Evolutionary conservation across 108 stramenopile genomes (phyloP).

Genomic region (Cyclostephanos tholiformis): DNA sequence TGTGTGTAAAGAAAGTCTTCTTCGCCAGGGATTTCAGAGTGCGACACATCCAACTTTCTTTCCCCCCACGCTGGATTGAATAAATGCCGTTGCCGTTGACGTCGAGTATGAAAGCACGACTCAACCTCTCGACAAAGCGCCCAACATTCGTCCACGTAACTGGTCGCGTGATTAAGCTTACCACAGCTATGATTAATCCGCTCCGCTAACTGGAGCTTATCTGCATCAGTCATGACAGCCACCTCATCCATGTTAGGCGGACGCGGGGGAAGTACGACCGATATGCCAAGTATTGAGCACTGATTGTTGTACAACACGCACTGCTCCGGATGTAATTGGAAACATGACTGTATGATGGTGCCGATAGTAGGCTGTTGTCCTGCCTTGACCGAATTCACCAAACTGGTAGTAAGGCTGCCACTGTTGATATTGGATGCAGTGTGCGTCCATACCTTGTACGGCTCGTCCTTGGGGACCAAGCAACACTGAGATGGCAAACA

Average conservation of each 20-base stretch:
- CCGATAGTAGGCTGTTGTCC: neutral
- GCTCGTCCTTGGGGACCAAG: neutral
- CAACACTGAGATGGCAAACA: constrained; percentile 17
- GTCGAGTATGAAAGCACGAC: constrained; percentile 20
- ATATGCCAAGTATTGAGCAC: constrained; percentile 7
- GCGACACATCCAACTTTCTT: neutral
- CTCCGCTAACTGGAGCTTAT: constrained; percentile 25
- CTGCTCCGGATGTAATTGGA: neutral
- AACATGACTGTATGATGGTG: constrained; percentile 9
- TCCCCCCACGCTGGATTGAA: neutral
- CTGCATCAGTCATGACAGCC: constrained; percentile 5
- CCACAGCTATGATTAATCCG: constrained; percentile 18
- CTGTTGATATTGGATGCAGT: too few relatives aligned
- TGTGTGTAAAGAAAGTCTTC: neutral
- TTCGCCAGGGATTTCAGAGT: neutral
- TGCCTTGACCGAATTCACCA: neutral
- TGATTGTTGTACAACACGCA: constrained; percentile 12
- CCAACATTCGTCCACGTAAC: constrained; percentile 8
- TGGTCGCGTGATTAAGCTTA: neutral
- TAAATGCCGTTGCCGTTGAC: constrained; percentile 4
- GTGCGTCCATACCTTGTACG: constrained; percentile 13
- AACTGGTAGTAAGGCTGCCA: neutral
- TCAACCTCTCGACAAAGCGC: constrained; percentile 16
- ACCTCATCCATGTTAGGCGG: constrained; percentile 16
- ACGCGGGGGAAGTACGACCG: neutral